These are phyloP conservation scores for Hypericum androsaemum DNA, from an alignment of 345 rosid genomes.

Conservation along the genomic window DNA sequence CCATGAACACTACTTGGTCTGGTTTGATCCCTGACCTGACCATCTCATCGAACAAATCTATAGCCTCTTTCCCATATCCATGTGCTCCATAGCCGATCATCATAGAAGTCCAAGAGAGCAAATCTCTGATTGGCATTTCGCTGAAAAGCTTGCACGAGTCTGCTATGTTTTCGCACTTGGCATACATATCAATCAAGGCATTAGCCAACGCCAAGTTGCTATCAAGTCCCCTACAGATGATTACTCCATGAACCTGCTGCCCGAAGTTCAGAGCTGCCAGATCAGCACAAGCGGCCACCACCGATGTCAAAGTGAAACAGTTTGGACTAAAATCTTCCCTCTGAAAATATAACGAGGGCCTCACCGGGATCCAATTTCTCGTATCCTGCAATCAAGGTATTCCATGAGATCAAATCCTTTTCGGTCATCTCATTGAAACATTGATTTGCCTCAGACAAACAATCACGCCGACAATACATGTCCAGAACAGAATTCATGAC, in stretches of 20 bases:
- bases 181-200: conserved; percentile 80
- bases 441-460: conserved; percentile 46
- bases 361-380: conserved; percentile 47
- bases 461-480: conserved; percentile 77
- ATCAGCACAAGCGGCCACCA: conserved; percentile 67
- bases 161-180: conserved; percentile 67
- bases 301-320: conserved; percentile 65
- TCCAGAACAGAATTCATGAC: conserved; percentile 79
- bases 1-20: conserved; percentile 74
- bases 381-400: conserved; percentile 66
- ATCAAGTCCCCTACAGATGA: conserved; percentile 42
- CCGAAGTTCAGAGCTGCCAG: conserved; percentile 57
- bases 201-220: conserved; percentile 47
- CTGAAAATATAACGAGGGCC: conserved; percentile 47
- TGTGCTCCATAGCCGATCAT: conserved; percentile 86
- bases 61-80: conserved; percentile 62
- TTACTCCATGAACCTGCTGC: conserved; percentile 75
- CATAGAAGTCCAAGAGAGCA: conserved; percentile 95
- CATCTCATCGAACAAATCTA: conserved; percentile 73
- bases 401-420: conserved; percentile 75
- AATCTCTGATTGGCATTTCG: conserved; percentile 35
- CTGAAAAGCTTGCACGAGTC: conserved; percentile 46
- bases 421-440: conserved; percentile 60
- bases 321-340: conserved; percentile 56
- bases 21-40: conserved; percentile 58